Base-by-base conservation (phyloP, 2,329 filamentous ascomycete species). In the Fusarium miscanthi region DNA sequence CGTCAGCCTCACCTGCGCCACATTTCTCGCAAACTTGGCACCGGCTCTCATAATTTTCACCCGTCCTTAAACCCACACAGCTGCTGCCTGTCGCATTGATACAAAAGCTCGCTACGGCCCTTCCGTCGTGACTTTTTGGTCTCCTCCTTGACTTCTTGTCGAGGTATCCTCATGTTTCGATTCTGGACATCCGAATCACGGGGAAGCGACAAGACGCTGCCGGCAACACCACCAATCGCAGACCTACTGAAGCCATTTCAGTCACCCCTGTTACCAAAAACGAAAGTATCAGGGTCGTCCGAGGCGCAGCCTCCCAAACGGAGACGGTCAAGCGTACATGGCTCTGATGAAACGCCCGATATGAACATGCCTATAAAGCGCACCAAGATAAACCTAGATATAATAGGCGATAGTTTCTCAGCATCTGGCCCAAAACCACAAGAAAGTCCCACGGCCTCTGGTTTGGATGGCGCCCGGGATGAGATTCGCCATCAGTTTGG, bases 401-500 rank as follows among this genome's bases (percentile, higher is more conserved):
- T 70, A 64, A 23, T 78, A 71, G 56, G 73, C 76, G 52, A 75
- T 66, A 35, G 73, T 37, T 72, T 37, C 67, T 73, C 56, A 54
- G 59, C 62, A 53, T 70, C 59, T 72, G 63, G 72, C 65, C 69
- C 70, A 70, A 74, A 63, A 53, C 58, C 62, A 59, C 68, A 73
- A 61, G 41, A 73, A 63, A 56, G 59, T 62, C 59, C 51, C 52
- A 49, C 63, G 69, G 57, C 76, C 46, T 67, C 78, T 70, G 78
- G 83, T 73, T 70, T 88, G 75, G 84, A 91, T 41, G 85, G 84
- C 64, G 87, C 92, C 71, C 90, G 90, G 79, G 91, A 95, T 76
- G 88, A 88, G 40, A 92, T 98, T 79, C 92, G 94, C 79, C 91
- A 94, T 70, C 93, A 98, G 82, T 92, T 98, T 81, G 93, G 94